Evolutionary conservation across 768 basidiomycete species (phyloP).

Genomic region (Suillus discolor): DNA sequence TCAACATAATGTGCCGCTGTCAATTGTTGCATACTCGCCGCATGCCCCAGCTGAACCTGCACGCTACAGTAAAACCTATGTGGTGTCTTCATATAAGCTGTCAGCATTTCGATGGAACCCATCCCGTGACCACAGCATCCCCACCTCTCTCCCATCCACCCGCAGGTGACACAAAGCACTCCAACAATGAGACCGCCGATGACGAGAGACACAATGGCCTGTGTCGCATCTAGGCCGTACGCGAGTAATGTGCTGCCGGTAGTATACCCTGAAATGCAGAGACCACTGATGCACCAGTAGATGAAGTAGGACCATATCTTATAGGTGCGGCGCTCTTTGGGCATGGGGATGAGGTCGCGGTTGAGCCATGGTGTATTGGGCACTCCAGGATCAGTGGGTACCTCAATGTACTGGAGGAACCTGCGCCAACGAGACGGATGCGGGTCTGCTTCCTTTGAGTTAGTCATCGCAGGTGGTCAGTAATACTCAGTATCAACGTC

Average conservation of each 20-base stretch:
- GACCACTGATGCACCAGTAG: constrained; percentile 28
- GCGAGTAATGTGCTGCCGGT: constrained; percentile 21
- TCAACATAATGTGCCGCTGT: background rate
- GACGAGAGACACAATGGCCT: constrained; percentile 19
- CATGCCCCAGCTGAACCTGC: constrained; percentile 24
- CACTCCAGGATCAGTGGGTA: background rate
- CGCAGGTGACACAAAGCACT: constrained; percentile 22
- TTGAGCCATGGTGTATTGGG: constrained; percentile 17
- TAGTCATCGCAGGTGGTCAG: background rate
- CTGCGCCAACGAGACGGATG: background rate
- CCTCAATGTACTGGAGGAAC: constrained; percentile 1
- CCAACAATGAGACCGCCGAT: constrained; percentile 18
- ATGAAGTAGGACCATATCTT: constrained; percentile 27
- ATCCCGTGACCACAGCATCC: background rate
- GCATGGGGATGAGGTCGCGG: constrained; percentile 28
- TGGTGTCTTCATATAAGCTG: constrained; percentile 12
- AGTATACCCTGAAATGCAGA: constrained; percentile 21
- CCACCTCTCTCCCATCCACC: constrained; percentile 25
- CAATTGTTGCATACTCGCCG: background rate
- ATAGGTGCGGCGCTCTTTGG: constrained; percentile 30
- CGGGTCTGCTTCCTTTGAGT: background rate
- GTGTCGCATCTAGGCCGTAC: constrained; percentile 19
- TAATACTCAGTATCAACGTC: background rate
- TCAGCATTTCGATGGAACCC: constrained; percentile 7
- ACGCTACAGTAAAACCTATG: constrained; percentile 23